These are phyloP conservation scores for Auricularia cornea DNA, from an alignment of 768 basidiomycete genomes.

Conservation along the genomic window DNA sequence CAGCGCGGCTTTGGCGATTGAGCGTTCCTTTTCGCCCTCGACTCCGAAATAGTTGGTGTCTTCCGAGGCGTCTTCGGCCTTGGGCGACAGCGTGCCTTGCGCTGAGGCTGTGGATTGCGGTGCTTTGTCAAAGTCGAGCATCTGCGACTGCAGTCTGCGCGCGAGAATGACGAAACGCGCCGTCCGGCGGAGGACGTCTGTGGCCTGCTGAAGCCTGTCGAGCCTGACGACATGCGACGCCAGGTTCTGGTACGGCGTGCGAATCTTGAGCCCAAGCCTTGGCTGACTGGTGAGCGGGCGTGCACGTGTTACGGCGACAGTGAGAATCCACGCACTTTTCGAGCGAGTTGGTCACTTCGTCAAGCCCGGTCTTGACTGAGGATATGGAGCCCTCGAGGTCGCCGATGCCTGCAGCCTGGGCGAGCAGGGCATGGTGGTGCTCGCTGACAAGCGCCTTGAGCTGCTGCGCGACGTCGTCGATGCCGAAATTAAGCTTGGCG, in stretches of 20 bases:
- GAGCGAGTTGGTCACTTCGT: conserved; percentile 65
- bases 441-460: conserved; percentile 75
- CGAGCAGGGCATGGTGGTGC: conserved; percentile 76
- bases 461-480: conserved; percentile 89
- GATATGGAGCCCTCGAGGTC: conserved; percentile 62
- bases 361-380: conserved; percentile 59
- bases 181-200: conserved; percentile 75
- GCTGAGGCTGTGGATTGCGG: background rate
- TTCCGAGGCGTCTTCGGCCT: background rate
- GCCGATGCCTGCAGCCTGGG: conserved; percentile 69
- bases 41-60: background rate
- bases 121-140: conserved; percentile 52
- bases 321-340: conserved; percentile 63
- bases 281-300: conserved; percentile 9
- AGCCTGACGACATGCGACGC: conserved; percentile 63
- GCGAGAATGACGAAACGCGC: conserved; percentile 80
- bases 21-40: conserved; percentile 78
- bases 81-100: background rate
- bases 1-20: conserved; percentile 89
- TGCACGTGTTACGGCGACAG: conserved; percentile 15
- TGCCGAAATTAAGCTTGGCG: conserved; percentile 74
- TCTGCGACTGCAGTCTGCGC: conserved; percentile 75
- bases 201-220: conserved; percentile 71
- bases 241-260: conserved; percentile 71
- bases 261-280: conserved; percentile 80